phyloP scores from a whole-genome alignment of 2,329 filamentous ascomycete species.

The Aureobasidium sp. region DNA sequence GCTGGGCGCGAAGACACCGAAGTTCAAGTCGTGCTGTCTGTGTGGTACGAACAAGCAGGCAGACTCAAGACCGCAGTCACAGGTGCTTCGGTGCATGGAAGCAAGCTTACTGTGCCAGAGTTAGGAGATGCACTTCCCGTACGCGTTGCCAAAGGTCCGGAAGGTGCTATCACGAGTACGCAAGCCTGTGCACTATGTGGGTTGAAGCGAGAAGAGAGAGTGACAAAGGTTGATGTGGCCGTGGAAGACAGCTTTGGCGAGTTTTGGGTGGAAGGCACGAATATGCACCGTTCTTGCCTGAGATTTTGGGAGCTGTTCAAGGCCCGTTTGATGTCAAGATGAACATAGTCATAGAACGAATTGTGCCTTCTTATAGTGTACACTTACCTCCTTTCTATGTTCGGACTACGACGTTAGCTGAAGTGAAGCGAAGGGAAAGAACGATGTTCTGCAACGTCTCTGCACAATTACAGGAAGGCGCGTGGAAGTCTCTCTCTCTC shows the following conservation, averaged over 20 bases:
- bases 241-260: conserved; percentile 90
- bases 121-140: conserved; percentile 61
- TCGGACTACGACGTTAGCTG: background rate
- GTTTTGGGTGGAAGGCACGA: conserved; percentile 75
- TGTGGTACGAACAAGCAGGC: conserved; percentile 70
- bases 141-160: conserved; percentile 48
- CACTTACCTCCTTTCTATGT: too few species aligned
- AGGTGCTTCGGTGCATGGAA: conserved; percentile 45
- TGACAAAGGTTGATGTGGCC: conserved; percentile 63
- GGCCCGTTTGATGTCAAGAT: conserved; percentile 59
- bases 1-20: conserved; percentile 77
- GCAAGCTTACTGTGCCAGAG: conserved; percentile 49
- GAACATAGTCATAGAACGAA: background rate
- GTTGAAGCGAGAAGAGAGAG: conserved; percentile 75
- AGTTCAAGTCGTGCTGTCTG: conserved; percentile 63
- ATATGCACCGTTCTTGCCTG: conserved; percentile 52
- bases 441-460: too few species aligned
- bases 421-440: too few species aligned
- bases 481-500: too few species aligned
- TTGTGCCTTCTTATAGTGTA: too few species aligned
- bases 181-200: conserved; percentile 80
- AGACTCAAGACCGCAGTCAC: conserved; percentile 64
- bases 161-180: conserved; percentile 63
- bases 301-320: conserved; percentile 81
- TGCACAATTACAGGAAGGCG: too few species aligned